A percentile compares a stretch with the other conserved stretches of the same genome.
These are phyloP conservation scores for Fusarium albidum DNA, from an alignment of 2,329 filamentous ascomycete species.

Conservation along the genomic window DNA sequence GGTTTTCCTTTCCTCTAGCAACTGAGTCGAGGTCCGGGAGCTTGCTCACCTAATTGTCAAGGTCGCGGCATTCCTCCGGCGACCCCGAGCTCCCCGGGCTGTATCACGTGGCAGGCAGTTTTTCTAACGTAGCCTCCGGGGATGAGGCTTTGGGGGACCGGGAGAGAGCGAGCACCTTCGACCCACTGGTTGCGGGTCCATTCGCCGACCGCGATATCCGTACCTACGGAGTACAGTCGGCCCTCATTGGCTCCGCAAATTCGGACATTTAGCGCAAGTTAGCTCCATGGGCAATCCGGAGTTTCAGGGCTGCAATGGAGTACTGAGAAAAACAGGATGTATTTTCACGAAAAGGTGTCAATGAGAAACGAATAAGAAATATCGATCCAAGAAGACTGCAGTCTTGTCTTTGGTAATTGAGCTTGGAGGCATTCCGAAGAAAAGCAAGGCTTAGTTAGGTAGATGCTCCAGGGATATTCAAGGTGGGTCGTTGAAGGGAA, in stretches of 20 bases:
- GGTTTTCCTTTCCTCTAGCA: no score
- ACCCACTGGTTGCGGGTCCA: conserved; percentile 10
- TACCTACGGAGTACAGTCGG: no score
- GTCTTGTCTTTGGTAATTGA: neutral
- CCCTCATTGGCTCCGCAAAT: conserved; percentile 24
- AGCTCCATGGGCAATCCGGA: neutral
- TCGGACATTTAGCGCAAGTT: conserved; percentile 9
- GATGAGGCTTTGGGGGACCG: conserved; percentile 8
- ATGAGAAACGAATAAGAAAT: no score
- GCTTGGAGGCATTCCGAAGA: conserved; percentile 8
- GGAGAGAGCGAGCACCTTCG: conserved; percentile 4
- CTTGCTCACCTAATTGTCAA: conserved; percentile 35
- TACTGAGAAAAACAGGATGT: neutral
- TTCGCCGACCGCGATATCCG: conserved; percentile 24
- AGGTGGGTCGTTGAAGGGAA: conserved; percentile 33
- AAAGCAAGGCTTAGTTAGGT: conserved; percentile 3
- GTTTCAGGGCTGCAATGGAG: neutral
- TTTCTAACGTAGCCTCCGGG: conserved; percentile 24
- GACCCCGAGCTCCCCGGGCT: conserved; percentile 5
- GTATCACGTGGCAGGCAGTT: conserved; percentile 25
- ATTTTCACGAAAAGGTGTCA: no score
- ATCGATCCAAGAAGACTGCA: neutral
- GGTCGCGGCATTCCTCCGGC: conserved; percentile 17
- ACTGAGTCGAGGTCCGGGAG: neutral
- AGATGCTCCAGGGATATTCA: conserved; percentile 24